Percentiles rank a stretch among this genome's conserved stretches.
phyloP scores from a whole-genome alignment of 768 basidiomycete genomes.

The Guyanaporus albipodus region DNA sequence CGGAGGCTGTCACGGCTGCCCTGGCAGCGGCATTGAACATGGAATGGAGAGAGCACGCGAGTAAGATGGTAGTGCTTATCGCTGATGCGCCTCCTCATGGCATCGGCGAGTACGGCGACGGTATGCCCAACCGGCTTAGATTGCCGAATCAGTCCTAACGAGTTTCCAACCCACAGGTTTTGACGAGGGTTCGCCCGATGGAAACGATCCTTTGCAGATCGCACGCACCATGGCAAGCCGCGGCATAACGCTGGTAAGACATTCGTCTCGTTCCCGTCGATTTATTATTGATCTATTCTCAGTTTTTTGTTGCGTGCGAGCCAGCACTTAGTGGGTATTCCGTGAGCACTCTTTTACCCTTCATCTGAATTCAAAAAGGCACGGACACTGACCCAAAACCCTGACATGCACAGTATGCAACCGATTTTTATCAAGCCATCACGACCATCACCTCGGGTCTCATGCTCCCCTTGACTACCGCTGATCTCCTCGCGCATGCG shows the following conservation, averaged over 20 bases:
- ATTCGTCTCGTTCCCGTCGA: slow-evolving; percentile 1
- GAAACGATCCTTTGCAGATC: slow-evolving; percentile 83
- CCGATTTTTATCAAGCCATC: slow-evolving; percentile 92
- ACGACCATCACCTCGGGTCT: slow-evolving; percentile 90
- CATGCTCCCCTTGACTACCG: slow-evolving; percentile 95
- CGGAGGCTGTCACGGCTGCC: slow-evolving; percentile 94
- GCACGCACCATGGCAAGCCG: slow-evolving; percentile 85
- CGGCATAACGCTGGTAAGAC: slow-evolving; percentile 83
- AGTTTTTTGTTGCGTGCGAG: slow-evolving; percentile 99
- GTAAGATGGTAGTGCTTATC: slow-evolving; percentile 95
- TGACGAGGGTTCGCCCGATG: slow-evolving; percentile 92
- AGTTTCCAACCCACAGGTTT: slow-evolving; percentile 55
- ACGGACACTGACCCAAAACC: slow-evolving; percentile 10
- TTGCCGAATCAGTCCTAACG: slow-evolving; percentile 11
- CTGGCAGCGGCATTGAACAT: slow-evolving; percentile 82
- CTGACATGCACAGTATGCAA: slow-evolving; percentile 61
- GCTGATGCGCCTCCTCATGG: slow-evolving; percentile 98
- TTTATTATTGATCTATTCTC: slow-evolving; percentile 8
- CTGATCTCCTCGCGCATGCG: slow-evolving; percentile 89
- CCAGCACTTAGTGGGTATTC: slow-evolving; percentile 92
- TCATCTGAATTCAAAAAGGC: slow-evolving; percentile 4
- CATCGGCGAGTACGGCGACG: slow-evolving; percentile 95
- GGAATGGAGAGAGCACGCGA: slow-evolving; percentile 85
- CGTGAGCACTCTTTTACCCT: slow-evolving; percentile 41
- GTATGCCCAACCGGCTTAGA: slow-evolving; percentile 38